A percentile compares a stretch with the other conserved stretches of the same genome.
phyloP scores from a whole-genome alignment of 164 flowering plant species.

The Stephania japonica region DNA sequence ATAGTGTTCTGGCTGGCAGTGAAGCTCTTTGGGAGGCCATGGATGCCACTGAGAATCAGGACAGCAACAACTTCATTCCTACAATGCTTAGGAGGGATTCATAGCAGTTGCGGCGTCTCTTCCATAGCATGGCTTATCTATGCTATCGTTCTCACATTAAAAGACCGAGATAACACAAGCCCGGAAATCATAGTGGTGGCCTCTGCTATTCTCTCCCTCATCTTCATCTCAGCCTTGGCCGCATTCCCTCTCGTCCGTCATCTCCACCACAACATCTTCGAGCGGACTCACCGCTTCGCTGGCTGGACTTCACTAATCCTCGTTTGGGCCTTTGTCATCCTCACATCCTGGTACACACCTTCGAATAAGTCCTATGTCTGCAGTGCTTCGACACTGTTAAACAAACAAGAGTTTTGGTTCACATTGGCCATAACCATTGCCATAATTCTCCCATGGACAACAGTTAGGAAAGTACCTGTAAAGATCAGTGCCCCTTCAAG shows the following conservation, averaged over 20 bases:
- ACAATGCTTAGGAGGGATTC: conserved; percentile 55
- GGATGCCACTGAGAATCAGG: conserved; percentile 42
- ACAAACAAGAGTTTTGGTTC: conserved; percentile 53
- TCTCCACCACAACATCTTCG: conserved; percentile 58
- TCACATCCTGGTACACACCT: conserved; percentile 29
- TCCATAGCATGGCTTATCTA: conserved; percentile 53
- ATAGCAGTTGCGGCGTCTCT: conserved; percentile 56
- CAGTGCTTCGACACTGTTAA: not conserved
- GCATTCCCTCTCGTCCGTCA: conserved; percentile 65
- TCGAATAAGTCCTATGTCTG: too few species aligned
- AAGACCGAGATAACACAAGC: conserved; percentile 30
- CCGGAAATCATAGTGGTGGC: conserved; percentile 34
- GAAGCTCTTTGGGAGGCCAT: conserved; percentile 34
- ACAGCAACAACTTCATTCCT: conserved; percentile 47
- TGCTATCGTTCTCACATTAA: conserved; percentile 34
- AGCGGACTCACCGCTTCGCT: conserved; percentile 45
- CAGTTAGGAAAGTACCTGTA: conserved; percentile 45
- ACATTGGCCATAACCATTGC: conserved; percentile 43
- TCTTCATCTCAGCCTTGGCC: conserved; percentile 36
- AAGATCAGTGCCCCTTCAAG: conserved; percentile 42
- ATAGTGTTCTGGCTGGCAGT: conserved; percentile 47
- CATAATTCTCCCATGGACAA: conserved; percentile 59
- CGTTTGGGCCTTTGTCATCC: conserved; percentile 45
- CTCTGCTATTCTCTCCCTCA: conserved; percentile 33
- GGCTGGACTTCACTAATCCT: conserved; percentile 50